Evolutionary conservation across 2,329 filamentous ascomycete species (phyloP).

Genomic region (Claviceps sp.): DNA sequence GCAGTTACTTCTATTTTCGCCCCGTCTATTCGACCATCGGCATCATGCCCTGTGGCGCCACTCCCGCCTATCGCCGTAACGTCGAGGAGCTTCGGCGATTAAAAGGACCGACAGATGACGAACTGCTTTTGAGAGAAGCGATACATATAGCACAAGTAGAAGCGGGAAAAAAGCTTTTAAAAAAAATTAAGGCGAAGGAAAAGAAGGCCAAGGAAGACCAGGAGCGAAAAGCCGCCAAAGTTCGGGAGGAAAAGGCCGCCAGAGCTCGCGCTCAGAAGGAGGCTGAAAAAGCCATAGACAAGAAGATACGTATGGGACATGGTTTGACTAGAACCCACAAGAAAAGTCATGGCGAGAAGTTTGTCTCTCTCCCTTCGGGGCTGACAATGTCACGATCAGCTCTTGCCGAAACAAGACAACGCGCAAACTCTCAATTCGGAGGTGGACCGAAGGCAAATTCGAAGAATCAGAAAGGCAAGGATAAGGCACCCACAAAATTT

Average conservation of each 20-base stretch:
- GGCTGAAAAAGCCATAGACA: background rate
- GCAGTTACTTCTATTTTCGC: too few relatives aligned
- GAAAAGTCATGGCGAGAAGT: background rate
- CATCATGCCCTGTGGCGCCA: too few relatives aligned
- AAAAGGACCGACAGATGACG: background rate
- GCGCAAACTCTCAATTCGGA: background rate
- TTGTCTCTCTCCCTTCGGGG: background rate
- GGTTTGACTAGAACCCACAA: too few relatives aligned
- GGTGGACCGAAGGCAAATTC: background rate
- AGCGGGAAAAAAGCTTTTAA: background rate
- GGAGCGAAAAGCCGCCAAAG: too few relatives aligned
- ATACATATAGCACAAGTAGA: background rate
- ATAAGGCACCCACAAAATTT: background rate
- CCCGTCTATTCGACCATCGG: too few relatives aligned
- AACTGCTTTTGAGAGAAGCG: background rate
- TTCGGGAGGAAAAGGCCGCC: background rate
- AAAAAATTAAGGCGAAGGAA: background rate
- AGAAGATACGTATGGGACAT: background rate
- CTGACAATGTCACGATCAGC: background rate
- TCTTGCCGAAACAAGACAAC: background rate
- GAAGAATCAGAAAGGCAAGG: background rate
- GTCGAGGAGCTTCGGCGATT: background rate
- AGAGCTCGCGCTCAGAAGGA: background rate
- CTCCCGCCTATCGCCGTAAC: too few relatives aligned
- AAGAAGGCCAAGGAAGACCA: background rate